phyloP scores from a whole-genome alignment of 805 yeast genomes.

The Cyberlindnera petersonii region DNA sequence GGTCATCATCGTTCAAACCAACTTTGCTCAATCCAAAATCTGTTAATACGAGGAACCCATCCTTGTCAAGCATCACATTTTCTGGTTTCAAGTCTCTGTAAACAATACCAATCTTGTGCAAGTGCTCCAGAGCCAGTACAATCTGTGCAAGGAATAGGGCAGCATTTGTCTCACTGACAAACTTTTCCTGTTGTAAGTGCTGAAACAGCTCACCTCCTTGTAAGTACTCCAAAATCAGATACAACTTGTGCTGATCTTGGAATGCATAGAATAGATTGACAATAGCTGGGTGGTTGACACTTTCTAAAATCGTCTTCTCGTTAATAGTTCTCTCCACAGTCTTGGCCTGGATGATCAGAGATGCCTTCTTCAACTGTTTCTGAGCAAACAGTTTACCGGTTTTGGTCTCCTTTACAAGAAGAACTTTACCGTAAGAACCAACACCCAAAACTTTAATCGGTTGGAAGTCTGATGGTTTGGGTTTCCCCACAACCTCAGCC shows the following conservation, averaged over 20 bases:
- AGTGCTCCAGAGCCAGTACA: conserved; percentile 85
- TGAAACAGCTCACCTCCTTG: conserved; percentile 91
- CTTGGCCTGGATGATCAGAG: conserved; percentile 55
- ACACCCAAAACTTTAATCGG: conserved; percentile 76
- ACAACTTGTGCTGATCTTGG: conserved; percentile 75
- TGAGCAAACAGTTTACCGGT: conserved; percentile 75
- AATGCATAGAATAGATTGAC: conserved; percentile 79
- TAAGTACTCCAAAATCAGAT: conserved; percentile 71
- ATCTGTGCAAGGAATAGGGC: conserved; percentile 94
- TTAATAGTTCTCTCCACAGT: conserved; percentile 75
- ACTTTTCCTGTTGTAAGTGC: conserved; percentile 94
- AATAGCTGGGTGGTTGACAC: conserved; percentile 74
- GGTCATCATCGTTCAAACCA: conserved; percentile 42
- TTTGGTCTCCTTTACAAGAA: conserved; percentile 61
- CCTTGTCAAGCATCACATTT: conserved; percentile 86
- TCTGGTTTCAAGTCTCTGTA: conserved; percentile 97
- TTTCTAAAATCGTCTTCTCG: conserved; percentile 67
- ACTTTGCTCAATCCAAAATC: conserved; percentile 97
- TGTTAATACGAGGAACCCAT: conserved; percentile 93
- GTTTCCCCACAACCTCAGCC: conserved; percentile 15
- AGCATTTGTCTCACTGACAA: conserved; percentile 86
- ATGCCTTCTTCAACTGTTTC: conserved; percentile 80
- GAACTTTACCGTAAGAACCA: conserved; percentile 87
- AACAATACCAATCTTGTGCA: conserved; percentile 91
- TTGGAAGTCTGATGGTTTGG: conserved; percentile 53